phyloP scores from a whole-genome alignment of 192 early-diverging fungal species.

The Backusella sp. region DNA sequence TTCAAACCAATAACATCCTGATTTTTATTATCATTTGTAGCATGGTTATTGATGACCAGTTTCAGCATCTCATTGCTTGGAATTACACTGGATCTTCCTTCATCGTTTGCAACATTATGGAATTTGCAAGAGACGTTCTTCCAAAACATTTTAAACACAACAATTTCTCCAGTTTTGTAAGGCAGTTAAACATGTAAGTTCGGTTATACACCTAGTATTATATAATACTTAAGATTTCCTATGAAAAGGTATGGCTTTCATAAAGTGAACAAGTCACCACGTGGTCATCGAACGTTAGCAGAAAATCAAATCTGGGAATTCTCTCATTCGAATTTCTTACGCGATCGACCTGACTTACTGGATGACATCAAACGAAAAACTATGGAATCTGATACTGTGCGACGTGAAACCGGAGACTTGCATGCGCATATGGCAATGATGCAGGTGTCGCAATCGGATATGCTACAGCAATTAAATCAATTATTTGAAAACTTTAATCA shows the following conservation, averaged over 20 bases:
- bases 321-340: constrained; percentile 79
- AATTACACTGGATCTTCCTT: constrained; percentile 87
- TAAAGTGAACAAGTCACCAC: constrained; percentile 89
- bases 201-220: not conserved
- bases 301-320: constrained; percentile 95
- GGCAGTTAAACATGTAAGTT: constrained; percentile 80
- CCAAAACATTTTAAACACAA: constrained; percentile 95
- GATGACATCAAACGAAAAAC: constrained; percentile 94
- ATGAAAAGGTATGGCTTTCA: constrained; percentile 75
- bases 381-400: constrained; percentile 76
- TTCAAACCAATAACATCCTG: not conserved
- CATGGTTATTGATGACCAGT: constrained; percentile 85
- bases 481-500: constrained; percentile 74
- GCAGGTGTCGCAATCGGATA: constrained; percentile 75
- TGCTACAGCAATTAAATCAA: constrained; percentile 69
- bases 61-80: constrained; percentile 89
- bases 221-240: not conserved
- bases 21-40: constrained; percentile 21
- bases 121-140: constrained; percentile 85
- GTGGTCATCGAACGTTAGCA: constrained; percentile 80
- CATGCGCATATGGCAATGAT: constrained; percentile 77
- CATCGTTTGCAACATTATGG: constrained; percentile 88
- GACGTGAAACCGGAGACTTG: constrained; percentile 76
- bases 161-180: constrained; percentile 89
- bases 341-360: constrained; percentile 72